These are phyloP conservation scores for Oryza australiensis DNA, from an alignment of 176 grass and related monocot genomes.

Conservation along the genomic window DNA sequence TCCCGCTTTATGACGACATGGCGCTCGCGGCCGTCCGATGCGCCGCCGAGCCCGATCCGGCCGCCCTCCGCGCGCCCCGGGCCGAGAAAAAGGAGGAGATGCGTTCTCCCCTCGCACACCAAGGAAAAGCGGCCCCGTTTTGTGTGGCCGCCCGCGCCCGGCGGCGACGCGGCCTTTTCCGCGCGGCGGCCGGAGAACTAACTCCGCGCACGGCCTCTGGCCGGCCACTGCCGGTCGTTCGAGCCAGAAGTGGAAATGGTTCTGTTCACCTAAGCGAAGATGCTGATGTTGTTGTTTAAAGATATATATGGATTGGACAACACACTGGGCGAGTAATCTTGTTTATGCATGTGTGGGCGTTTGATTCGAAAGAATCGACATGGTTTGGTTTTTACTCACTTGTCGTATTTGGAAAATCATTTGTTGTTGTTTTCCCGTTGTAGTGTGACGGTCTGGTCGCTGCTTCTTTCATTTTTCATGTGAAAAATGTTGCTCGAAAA, in stretches of 20 bases:
- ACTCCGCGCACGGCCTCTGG: background rate
- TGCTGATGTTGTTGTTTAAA: background rate
- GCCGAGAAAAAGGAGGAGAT: background rate
- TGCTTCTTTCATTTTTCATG: background rate
- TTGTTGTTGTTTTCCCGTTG: background rate
- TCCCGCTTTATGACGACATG: background rate
- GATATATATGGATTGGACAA: constrained; percentile 13
- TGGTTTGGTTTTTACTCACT: background rate
- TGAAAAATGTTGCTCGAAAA: constrained; percentile 17
- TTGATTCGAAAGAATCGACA: constrained; percentile 22
- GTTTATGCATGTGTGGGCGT: background rate
- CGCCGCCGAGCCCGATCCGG: background rate
- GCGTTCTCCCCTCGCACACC: too few species aligned
- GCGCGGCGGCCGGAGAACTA: background rate
- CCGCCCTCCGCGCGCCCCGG: background rate
- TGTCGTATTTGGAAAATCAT: background rate
- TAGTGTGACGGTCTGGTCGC: background rate
- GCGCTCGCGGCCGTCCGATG: constrained; percentile 5
- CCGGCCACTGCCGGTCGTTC: constrained; percentile 24
- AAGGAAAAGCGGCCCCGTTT: background rate
- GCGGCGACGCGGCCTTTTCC: background rate
- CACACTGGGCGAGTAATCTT: background rate
- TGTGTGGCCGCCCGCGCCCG: constrained; percentile 42
- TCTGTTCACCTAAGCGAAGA: background rate
- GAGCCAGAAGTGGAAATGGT: constrained; percentile 43